Evolutionary conservation across 257 asterid genomes (phyloP).

Genomic region (Gentiana macrophylla): DNA sequence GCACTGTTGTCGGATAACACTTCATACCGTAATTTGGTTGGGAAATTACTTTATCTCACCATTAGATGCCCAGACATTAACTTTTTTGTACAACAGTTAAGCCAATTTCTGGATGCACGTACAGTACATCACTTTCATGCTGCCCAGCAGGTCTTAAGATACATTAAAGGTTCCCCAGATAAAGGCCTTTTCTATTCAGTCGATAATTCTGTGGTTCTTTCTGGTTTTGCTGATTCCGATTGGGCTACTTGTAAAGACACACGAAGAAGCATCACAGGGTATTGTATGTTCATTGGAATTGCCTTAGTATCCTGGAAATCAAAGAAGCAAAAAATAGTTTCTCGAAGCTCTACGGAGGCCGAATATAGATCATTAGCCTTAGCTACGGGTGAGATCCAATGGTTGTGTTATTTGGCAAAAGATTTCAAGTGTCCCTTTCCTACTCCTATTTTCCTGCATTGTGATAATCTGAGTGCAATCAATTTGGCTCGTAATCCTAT

Average conservation of each 20-base stretch:
- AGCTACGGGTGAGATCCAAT: neutral
- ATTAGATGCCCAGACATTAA: too few relatives aligned
- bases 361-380: neutral
- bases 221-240: too few relatives aligned
- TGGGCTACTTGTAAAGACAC: too few relatives aligned
- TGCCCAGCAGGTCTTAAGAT: too few relatives aligned
- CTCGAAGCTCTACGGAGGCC: neutral
- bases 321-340: neutral
- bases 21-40: neutral
- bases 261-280: neutral
- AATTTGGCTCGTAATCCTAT: neutral
- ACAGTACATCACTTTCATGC: too few relatives aligned
- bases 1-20: too few relatives aligned
- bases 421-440: neutral
- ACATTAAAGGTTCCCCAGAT: too few relatives aligned
- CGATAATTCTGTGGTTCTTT: too few relatives aligned
- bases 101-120: neutral
- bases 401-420: neutral
- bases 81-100: neutral
- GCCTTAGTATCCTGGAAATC: neutral
- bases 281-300: neutral
- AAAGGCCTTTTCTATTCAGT: too few relatives aligned
- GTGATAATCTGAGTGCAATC: neutral
- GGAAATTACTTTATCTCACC: too few relatives aligned
- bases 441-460: neutral